These are phyloP conservation scores for Aspergillus affinis DNA, from an alignment of 495 filamentous ascomycete genomes.

Conservation along the genomic window DNA sequence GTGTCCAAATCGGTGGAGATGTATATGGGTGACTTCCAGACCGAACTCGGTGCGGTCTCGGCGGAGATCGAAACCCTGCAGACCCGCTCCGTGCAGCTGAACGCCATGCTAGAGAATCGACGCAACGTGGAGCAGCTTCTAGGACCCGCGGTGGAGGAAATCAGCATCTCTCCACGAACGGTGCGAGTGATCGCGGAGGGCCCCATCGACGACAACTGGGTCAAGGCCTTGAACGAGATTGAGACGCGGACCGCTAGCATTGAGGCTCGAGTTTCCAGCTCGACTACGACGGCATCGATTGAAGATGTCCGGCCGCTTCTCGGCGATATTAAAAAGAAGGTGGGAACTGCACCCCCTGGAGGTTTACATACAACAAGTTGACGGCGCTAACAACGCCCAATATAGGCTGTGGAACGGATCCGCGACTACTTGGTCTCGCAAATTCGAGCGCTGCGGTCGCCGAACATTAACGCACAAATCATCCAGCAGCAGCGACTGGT, in stretches of 20 bases:
- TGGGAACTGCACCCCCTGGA: not conserved
- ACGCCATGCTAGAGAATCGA: conserved; percentile 84
- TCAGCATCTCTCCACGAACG: conserved; percentile 78
- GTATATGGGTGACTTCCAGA: conserved; percentile 88
- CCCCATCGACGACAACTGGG: conserved; percentile 86
- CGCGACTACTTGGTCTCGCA: conserved; percentile 91
- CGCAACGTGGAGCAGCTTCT: conserved; percentile 85
- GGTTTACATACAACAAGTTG: not conserved
- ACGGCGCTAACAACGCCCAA: not conserved
- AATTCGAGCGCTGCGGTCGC: conserved; percentile 87
- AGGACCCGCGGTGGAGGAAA: conserved; percentile 88
- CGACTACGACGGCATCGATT: conserved; percentile 66
- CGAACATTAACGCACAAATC: conserved; percentile 93
- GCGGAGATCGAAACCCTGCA: conserved; percentile 94
- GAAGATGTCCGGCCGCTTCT: conserved; percentile 84
- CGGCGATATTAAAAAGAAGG: conserved; percentile 75
- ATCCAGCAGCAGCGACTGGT: conserved; percentile 90
- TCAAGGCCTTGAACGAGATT: conserved; percentile 79
- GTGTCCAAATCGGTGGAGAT: conserved; percentile 89
- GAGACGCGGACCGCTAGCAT: conserved; percentile 74
- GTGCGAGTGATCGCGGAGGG: conserved; percentile 84
- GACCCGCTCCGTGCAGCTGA: conserved; percentile 77
- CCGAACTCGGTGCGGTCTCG: conserved; percentile 86
- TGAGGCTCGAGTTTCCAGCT: conserved; percentile 60
- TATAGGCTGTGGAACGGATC: conserved; percentile 78